A percentile compares a stretch with the other conserved stretches of the same genome.
phyloP scores from a whole-genome alignment of 768 basidiomycete genomes.

The Scleroderma bovista region DNA sequence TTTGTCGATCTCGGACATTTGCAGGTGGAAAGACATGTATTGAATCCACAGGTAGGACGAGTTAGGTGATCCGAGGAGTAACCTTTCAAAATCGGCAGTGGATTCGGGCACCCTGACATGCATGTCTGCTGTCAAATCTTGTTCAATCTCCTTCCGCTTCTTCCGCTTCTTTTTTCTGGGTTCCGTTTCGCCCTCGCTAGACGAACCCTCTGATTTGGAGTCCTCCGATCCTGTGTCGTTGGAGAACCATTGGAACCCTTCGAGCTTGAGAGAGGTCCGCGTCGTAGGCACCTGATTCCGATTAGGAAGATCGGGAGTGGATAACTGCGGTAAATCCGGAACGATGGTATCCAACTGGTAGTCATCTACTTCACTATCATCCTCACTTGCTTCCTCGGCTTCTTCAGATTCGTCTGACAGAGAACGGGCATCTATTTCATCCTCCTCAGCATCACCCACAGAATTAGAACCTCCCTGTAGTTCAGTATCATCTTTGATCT shows the following conservation, averaged over 20 bases:
- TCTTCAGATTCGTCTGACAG: constrained; percentile 5
- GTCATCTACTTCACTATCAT: constrained; percentile 10
- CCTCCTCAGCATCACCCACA: constrained; percentile 25
- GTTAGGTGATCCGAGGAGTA: constrained; percentile 89
- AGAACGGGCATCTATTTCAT: constrained; percentile 11
- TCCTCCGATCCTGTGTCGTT: constrained; percentile 33
- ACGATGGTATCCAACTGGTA: constrained; percentile 12
- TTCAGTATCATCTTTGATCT: constrained; percentile 27
- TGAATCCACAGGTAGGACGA: constrained; percentile 99
- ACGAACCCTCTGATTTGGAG: constrained; percentile 38
- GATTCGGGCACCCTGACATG: constrained; percentile 84
- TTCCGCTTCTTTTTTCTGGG: constrained; percentile 57
- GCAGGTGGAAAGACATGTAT: constrained; percentile 98
- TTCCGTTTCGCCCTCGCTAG: constrained; percentile 21
- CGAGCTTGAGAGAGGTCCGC: constrained; percentile 42
- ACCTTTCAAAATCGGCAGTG: constrained; percentile 89
- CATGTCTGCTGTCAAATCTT: constrained; percentile 83
- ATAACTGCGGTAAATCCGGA: constrained; percentile 13
- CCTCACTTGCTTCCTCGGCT: not conserved
- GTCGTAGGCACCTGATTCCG: not conserved
- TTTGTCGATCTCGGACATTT: constrained; percentile 94
- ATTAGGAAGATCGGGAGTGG: not conserved
- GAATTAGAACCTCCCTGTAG: constrained; percentile 25
- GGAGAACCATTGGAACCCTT: constrained; percentile 72
- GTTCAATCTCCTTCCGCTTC: constrained; percentile 66